Evolutionary conservation across 169 alveolate genomes (phyloP).

Genomic region (Eimeria sp.): DNA sequence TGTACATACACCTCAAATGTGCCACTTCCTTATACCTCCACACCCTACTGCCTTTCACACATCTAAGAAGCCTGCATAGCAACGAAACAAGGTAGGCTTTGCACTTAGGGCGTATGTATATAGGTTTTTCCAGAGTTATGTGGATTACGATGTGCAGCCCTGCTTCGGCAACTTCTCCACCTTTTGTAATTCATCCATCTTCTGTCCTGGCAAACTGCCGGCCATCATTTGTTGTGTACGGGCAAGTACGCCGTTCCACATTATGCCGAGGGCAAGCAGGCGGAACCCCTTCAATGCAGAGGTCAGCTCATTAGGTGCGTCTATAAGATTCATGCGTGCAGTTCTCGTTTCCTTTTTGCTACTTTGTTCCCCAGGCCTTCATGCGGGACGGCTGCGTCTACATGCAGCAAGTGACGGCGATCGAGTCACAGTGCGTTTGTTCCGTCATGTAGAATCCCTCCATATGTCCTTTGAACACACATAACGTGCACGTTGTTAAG

Average conservation of each 20-base stretch:
- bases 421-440: conserved; percentile 31
- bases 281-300: not conserved
- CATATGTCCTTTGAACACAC: not conserved
- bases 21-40: not conserved
- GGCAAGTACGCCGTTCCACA: not conserved
- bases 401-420: conserved; percentile 72
- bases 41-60: not conserved
- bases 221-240: conserved; percentile 48
- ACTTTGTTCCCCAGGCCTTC: conserved; percentile 37
- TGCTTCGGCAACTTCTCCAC: conserved; percentile 34
- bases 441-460: not conserved
- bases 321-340: not conserved
- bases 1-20: not conserved
- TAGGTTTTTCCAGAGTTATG: not conserved
- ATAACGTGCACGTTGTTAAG: not conserved
- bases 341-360: not conserved
- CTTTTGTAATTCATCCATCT: conserved; percentile 59
- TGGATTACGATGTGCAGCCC: conserved; percentile 14
- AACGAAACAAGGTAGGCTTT: not conserved
- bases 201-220: conserved; percentile 60
- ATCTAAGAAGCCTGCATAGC: not conserved
- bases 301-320: not conserved
- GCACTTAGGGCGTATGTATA: not conserved
- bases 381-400: conserved; percentile 75
- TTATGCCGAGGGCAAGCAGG: not conserved